phyloP scores from a whole-genome alignment of 352 stramenopile species.

The Globisporangium mamillatum region DNA sequence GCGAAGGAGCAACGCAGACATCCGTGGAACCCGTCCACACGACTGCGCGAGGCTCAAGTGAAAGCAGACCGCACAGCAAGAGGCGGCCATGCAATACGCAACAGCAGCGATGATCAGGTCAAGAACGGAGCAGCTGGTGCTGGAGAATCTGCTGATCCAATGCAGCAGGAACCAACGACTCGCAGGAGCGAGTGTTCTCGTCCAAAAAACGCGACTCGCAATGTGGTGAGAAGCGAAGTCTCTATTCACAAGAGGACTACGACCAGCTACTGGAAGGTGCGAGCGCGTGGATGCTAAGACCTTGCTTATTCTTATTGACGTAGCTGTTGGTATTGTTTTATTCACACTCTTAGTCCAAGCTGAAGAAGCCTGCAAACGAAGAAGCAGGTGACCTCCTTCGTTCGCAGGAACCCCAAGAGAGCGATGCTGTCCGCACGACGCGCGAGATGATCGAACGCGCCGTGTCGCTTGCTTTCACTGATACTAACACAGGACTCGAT shows the following conservation, averaged over 20 bases:
- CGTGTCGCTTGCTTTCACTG: slow-evolving; percentile 42
- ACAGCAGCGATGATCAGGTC: not conserved
- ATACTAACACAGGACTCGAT: slow-evolving; percentile 8
- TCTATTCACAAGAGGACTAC: not conserved
- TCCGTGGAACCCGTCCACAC: slow-evolving; percentile 55
- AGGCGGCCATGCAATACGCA: not conserved
- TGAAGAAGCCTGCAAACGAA: not conserved
- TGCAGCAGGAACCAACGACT: not conserved
- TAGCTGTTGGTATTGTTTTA: too few relatives aligned
- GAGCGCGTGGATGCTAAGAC: not conserved
- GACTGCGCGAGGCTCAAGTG: slow-evolving; percentile 17
- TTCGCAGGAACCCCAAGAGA: not conserved
- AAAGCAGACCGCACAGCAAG: not conserved
- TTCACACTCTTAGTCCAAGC: not conserved
- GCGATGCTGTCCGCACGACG: slow-evolving; percentile 16
- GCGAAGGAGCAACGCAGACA: not conserved
- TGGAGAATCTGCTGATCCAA: not conserved
- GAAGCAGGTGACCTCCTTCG: not conserved
- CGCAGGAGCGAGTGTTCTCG: not conserved
- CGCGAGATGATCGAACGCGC: slow-evolving; percentile 58
- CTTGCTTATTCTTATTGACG: too few relatives aligned
- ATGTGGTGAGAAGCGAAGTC: not conserved
- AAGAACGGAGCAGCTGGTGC: not conserved
- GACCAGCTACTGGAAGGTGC: not conserved
- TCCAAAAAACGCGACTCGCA: slow-evolving; percentile 14